A percentile compares a stretch with the other conserved stretches of the same genome.
Evolutionary conservation across 306 rosid genomes (phyloP).

Genomic region (Casuarina cunninghamiana): DNA sequence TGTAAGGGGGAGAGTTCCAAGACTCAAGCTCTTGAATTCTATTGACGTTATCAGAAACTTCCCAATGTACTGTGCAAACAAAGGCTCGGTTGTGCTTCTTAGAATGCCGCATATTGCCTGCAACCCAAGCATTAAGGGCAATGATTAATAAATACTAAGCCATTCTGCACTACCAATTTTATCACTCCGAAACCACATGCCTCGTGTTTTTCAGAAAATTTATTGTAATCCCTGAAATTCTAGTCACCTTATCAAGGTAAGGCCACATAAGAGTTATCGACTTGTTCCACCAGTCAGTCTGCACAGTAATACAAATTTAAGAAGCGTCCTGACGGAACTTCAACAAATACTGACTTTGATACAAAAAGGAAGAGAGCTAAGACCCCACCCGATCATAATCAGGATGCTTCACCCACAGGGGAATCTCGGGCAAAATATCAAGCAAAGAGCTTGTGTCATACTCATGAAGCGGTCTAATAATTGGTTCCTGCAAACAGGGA

Average conservation of each 20-base stretch:
- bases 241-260: slow-evolving; percentile 34
- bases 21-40: slow-evolving; percentile 28
- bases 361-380: not conserved
- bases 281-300: slow-evolving; percentile 43
- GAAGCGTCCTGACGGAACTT: not conserved
- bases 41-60: slow-evolving; percentile 21
- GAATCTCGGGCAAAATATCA: slow-evolving; percentile 33
- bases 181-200: too few relatives aligned
- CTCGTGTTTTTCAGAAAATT: not conserved
- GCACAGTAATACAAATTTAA: slow-evolving; percentile 5
- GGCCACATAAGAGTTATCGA: slow-evolving; percentile 34
- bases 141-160: not conserved
- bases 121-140: not conserved
- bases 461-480: slow-evolving; percentile 17
- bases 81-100: slow-evolving; percentile 16
- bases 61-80: slow-evolving; percentile 23
- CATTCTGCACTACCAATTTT: not conserved
- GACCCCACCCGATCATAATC: slow-evolving; percentile 31
- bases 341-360: not conserved
- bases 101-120: slow-evolving; percentile 31
- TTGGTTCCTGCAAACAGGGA: slow-evolving; percentile 28
- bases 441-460: slow-evolving; percentile 20
- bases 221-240: not conserved
- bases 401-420: slow-evolving; percentile 37
- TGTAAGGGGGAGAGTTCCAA: slow-evolving; percentile 34